Base-by-base conservation (phyloP, 2,329 filamentous ascomycete species). In the Fusarium coicis region DNA sequence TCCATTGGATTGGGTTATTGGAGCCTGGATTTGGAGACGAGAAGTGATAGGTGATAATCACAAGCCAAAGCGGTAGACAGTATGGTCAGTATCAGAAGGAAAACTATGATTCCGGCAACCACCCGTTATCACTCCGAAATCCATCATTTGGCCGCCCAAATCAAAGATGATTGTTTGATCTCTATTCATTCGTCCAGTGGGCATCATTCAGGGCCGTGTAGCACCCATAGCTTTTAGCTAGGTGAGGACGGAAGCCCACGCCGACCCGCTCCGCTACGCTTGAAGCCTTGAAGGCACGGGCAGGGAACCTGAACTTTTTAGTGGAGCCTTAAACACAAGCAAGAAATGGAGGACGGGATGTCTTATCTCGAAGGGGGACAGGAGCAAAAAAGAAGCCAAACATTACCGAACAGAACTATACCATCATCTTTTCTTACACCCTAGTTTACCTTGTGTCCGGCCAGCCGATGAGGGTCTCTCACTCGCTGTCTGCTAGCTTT, bases 281-380 rank as follows among this genome's bases (percentile, higher is more conserved):
- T n/a, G 55, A 65, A 66, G 50, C 32, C 34, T n/a, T 36, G 32
- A 54, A 50, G 46, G 53, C 39, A 18, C 37, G 49, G 56, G 56
- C 61, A 58, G 34, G 61, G 46, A 73, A 47, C 54, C 66, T 66
- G 54, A 77, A 76, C 73, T 74, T 73, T 74, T 72, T 74, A 75
- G 73, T 72, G 73, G 73, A 43, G 64, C 55, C 57, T 44, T 52
- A 70, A 63, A 44, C 69, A 66, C 61, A 72, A 66, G 50, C 59
- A 65, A 70, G 70, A 73, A 73, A 63, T 73, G 56, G 43, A 64
- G 53, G 56, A 58, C 49, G 55, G 63, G 42, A 67, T 71, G 66
- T 71, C 70, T 73, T 73, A 71, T 73, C 70, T 71, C 28, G 32
- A 67, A 67, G 43, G 43, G 59, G 39, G 44, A 21, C 28, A 30